Base-by-base conservation (phyloP, 169 alveolate genomes). In the Cryptosporidium ubiquitum region DNA sequence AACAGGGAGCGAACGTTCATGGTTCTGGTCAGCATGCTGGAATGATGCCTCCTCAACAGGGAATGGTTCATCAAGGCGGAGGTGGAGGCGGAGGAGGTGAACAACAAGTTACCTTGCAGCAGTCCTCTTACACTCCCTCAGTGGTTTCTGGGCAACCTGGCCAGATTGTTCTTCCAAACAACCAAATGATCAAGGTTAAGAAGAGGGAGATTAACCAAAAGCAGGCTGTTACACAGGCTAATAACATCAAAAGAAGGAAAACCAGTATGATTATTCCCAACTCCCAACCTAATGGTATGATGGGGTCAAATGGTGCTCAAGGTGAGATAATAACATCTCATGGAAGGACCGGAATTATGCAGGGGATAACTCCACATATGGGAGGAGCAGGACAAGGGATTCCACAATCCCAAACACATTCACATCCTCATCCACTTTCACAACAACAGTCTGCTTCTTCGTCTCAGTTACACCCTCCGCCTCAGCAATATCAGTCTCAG, bases 151-250 rank as follows among this genome's bases (percentile, higher is more conserved):
- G 49, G 5, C 71, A 40, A 33, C 68, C 71, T 16, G 79, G 89
- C 3, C 75, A 58, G 26, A 58, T 79, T 10, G 39, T 58, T 29
- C 71, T 79, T 61, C 49, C 71, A 0, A 64, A 64, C 29, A 44
- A 29, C 58, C 89, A 79, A 33, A 66, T 79, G 23, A 66, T 79
- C 7, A 79, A 79, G 33, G 47, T 64, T 35, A 79, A 79, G 69
- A 79, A 79, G 35, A 79, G 89, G 49, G 89, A 79, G 39, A 49
- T 79, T 29, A 60, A 20, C 20, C 73, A 79, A 42, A 79, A 79
- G 47, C 75, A 37, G 55, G 26, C 20, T 4, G 44, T 42, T 31
- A 16, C 61, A 9, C 71, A 55, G 23, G 51, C 35, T 23, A 64
- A 51, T 68, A 79, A 35, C 44, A 33, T 64, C 29, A 79, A 79